Percentiles rank a stretch among this genome's conserved stretches.
Evolutionary conservation across 2,329 filamentous ascomycete species (phyloP).

Genomic region (Seiridium cupressi): DNA sequence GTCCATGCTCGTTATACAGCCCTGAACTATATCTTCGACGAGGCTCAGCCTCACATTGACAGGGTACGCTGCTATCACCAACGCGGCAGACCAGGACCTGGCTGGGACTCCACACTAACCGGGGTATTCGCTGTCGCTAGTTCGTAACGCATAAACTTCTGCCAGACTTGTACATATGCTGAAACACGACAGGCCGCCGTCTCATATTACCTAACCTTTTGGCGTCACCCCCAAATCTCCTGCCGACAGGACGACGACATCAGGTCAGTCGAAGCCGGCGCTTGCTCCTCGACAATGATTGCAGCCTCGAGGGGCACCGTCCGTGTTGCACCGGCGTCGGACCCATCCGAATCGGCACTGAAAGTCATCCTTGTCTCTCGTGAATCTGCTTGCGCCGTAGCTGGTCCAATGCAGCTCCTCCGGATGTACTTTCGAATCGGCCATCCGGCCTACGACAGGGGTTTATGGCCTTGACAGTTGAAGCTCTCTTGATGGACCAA

Average conservation of each 20-base stretch:
- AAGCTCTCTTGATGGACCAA: constrained; percentile 3
- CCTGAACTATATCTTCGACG: background rate
- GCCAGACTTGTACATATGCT: background rate
- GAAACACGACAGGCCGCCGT: constrained; percentile 8
- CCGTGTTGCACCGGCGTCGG: too few relatives aligned
- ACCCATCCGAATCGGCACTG: too few relatives aligned
- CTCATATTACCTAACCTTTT: background rate
- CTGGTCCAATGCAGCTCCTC: background rate
- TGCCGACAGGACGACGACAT: too few relatives aligned
- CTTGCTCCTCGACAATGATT: too few relatives aligned
- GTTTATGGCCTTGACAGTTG: background rate
- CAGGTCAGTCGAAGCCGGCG: too few relatives aligned
- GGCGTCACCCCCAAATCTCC: background rate
- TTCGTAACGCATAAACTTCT: constrained; percentile 6
- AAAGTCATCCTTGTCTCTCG: too few relatives aligned
- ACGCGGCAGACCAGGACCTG: background rate
- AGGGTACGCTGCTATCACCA: background rate
- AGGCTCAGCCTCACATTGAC: constrained; percentile 1
- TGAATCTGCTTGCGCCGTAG: too few relatives aligned
- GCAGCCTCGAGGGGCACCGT: too few relatives aligned
- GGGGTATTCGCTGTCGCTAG: constrained; percentile 1
- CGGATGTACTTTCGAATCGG: background rate
- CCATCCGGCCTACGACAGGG: background rate
- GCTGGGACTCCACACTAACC: background rate
- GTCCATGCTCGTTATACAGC: background rate